Conservation (phyloP, 495 filamentous ascomycete species). For the Penicillium fimorum region DNA sequence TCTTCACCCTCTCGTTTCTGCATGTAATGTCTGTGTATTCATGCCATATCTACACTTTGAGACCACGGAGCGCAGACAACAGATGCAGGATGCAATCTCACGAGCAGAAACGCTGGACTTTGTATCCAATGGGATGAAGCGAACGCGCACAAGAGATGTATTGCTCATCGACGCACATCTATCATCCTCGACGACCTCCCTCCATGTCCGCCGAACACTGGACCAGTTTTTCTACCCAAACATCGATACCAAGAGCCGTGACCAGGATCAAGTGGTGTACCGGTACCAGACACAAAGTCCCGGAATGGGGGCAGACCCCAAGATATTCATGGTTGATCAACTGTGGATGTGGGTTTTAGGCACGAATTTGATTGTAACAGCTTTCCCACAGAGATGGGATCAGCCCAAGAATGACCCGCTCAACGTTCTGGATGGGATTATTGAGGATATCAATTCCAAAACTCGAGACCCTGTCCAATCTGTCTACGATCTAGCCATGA, state of each 20-base stretch:
- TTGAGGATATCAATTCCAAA: conserved; percentile 67
- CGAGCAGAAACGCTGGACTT: conserved; percentile 38
- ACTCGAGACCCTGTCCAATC: conserved; percentile 61
- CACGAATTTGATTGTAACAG: conserved; percentile 62
- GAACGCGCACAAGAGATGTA: conserved; percentile 50
- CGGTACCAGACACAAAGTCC: conserved; percentile 52
- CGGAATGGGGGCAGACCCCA: conserved; percentile 49
- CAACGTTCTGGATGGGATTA: conserved; percentile 64
- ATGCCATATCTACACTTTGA: conserved; percentile 74
- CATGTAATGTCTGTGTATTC: conserved; percentile 56
- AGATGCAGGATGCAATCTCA: conserved; percentile 61
- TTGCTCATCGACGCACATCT: conserved; percentile 65
- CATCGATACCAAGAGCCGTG: conserved; percentile 64
- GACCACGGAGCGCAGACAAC: conserved; percentile 51
- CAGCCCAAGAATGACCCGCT: conserved; percentile 67
- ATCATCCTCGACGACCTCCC: conserved; percentile 48
- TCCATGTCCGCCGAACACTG: conserved; percentile 66
- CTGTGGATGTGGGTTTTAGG: conserved; percentile 72
- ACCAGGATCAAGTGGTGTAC: conserved; percentile 70
- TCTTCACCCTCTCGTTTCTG: conserved; percentile 16
- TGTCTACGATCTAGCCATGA: conserved; percentile 62
- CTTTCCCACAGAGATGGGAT: conserved; percentile 68
- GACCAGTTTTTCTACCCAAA: conserved; percentile 73
- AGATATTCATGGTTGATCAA: conserved; percentile 75
- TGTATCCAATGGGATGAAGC: conserved; percentile 25